A percentile compares a stretch with the other conserved stretches of the same genome.
Conservation (phyloP, 1,284 basidiomycete genomes). For the Hortiboletus rubellus region DNA sequence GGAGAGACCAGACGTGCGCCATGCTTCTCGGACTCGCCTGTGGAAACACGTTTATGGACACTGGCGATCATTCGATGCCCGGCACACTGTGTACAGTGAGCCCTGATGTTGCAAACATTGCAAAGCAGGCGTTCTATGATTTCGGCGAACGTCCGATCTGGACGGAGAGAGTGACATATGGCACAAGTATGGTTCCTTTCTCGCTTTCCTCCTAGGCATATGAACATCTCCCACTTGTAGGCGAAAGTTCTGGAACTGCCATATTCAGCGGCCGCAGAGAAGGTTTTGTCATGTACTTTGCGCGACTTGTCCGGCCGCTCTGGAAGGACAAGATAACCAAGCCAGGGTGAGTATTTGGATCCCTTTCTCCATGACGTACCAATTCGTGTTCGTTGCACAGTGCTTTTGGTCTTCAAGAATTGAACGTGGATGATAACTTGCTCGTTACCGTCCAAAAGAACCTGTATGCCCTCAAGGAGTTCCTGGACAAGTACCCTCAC, state of each 20-base stretch:
- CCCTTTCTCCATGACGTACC: background rate
- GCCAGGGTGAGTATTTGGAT: conserved; percentile 46
- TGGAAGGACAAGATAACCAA: conserved; percentile 83
- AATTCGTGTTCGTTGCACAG: conserved; percentile 30
- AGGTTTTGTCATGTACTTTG: conserved; percentile 86
- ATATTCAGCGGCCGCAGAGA: conserved; percentile 88
- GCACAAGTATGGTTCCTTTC: conserved; percentile 51
- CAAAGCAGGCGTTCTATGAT: conserved; percentile 82
- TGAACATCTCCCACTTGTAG: conserved; percentile 33
- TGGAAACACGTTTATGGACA: conserved; percentile 72
- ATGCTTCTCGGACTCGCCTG: conserved; percentile 84
- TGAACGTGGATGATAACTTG: conserved; percentile 61
- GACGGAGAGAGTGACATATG: conserved; percentile 71
- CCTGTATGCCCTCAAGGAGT: conserved; percentile 71
- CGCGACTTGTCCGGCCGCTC: conserved; percentile 81
- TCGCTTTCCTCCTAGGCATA: conserved; percentile 6
- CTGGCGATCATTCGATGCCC: conserved; percentile 46
- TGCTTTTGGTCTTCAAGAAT: conserved; percentile 47
- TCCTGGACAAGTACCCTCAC: conserved; percentile 76
- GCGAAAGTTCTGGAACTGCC: conserved; percentile 70
- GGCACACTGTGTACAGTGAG: conserved; percentile 53
- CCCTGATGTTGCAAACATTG: conserved; percentile 63
- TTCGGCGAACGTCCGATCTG: conserved; percentile 80
- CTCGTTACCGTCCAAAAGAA: conserved; percentile 78
- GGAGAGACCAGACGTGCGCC: conserved; percentile 86